Conservation (phyloP, 2,329 filamentous ascomycete species). For the Hypomyces rosellus region DNA sequence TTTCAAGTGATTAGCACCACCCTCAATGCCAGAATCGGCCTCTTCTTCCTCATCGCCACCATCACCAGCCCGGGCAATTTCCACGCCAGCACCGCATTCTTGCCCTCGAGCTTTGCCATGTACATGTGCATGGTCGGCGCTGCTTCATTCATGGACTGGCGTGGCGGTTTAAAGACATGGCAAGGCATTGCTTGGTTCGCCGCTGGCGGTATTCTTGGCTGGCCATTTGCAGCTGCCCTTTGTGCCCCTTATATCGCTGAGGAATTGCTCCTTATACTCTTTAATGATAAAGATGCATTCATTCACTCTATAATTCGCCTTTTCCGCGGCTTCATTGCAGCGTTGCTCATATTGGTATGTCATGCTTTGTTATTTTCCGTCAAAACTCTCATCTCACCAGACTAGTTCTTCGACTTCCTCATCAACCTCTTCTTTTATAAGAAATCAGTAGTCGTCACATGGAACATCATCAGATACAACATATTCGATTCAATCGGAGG, state of each 20-base stretch:
- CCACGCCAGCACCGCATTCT: constrained; percentile 76
- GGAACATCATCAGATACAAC: constrained; percentile 96
- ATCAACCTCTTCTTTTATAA: constrained; percentile 84
- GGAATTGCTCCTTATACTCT: constrained; percentile 55
- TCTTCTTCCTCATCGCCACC: constrained; percentile 75
- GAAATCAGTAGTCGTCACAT: constrained; percentile 68
- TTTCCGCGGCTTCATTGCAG: constrained; percentile 60
- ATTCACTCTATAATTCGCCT: constrained; percentile 56
- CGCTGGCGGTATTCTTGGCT: constrained; percentile 76
- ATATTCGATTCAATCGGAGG: constrained; percentile 77
- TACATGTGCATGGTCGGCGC: constrained; percentile 83
- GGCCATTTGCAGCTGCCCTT: constrained; percentile 87
- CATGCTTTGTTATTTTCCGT: too few species aligned
- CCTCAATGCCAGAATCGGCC: constrained; percentile 74
- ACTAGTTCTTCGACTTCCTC: constrained; percentile 58
- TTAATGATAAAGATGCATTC: constrained; percentile 53
- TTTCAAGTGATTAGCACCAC: constrained; percentile 71
- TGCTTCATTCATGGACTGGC: constrained; percentile 86
- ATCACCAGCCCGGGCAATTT: constrained; percentile 86
- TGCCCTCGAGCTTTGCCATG: constrained; percentile 97
- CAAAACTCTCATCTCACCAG: not conserved
- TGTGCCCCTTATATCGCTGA: constrained; percentile 75
- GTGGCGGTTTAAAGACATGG: constrained; percentile 69
- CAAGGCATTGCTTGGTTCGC: constrained; percentile 89
- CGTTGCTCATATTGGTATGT: constrained; percentile 63